A percentile compares a stretch with the other conserved stretches of the same genome.
These are phyloP conservation scores for Paraleonurus japonicus DNA, from an alignment of 257 asterid genomes.

Conservation along the genomic window DNA sequence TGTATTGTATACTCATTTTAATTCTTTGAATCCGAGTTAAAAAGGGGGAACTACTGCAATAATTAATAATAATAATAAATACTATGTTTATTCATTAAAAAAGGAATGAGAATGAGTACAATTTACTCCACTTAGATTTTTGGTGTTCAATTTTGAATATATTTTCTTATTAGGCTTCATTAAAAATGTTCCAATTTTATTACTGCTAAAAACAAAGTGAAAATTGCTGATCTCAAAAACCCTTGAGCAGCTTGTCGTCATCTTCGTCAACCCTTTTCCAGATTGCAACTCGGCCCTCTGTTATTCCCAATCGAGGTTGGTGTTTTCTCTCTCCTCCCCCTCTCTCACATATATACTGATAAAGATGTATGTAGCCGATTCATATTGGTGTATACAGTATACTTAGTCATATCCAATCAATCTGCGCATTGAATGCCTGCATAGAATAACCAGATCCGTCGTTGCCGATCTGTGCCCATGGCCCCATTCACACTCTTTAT, in stretches of 20 bases:
- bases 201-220: background rate
- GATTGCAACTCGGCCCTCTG: conserved; percentile 20
- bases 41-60: no score
- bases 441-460: conserved; percentile 38
- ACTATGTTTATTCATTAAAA: background rate
- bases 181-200: background rate
- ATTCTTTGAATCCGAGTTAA: no score
- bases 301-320: conserved; percentile 24
- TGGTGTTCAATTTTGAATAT: no score
- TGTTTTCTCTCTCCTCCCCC: background rate
- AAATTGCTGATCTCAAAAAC: conserved; percentile 23
- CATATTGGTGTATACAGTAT: background rate
- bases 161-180: background rate
- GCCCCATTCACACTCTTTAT: conserved; percentile 31
- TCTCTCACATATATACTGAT: background rate
- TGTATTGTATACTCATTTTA: no score
- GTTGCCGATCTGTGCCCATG: conserved; percentile 36
- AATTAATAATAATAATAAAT: background rate
- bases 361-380: conserved; percentile 18
- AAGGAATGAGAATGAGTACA: background rate
- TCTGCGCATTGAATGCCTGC: conserved; percentile 25
- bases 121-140: background rate
- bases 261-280: conserved; percentile 29
- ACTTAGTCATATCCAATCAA: background rate
- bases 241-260: conserved; percentile 17